A percentile compares a stretch with the other conserved stretches of the same genome.
Evolutionary conservation across 164 flowering plant species (phyloP).

Genomic region (Liquidambar formosana): DNA sequence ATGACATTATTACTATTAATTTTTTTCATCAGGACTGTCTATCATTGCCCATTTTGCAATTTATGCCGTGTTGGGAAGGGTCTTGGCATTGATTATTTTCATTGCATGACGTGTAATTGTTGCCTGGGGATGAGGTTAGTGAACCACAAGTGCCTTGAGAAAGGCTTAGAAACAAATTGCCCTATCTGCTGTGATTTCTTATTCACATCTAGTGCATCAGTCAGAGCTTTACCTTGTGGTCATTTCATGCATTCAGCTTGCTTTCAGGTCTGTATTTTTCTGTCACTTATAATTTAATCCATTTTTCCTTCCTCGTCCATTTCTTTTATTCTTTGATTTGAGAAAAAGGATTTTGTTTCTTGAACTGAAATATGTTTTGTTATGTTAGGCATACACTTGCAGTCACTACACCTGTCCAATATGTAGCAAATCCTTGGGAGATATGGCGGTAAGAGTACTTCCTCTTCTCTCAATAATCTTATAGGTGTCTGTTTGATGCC

Average conservation of each 20-base stretch:
- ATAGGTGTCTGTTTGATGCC: background rate
- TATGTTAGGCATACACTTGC: constrained; percentile 82
- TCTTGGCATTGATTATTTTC: constrained; percentile 86
- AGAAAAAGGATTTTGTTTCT: background rate
- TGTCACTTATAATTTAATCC: background rate
- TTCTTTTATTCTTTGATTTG: background rate
- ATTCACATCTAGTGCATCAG: constrained; percentile 88
- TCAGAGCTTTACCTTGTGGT: constrained; percentile 96
- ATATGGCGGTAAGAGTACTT: constrained; percentile 79
- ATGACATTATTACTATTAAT: background rate
- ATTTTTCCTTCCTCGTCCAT: constrained; percentile 3
- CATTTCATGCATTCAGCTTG: constrained; percentile 99
- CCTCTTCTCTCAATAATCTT: constrained; percentile 1
- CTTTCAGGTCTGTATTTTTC: constrained; percentile 64
- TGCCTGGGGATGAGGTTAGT: constrained; percentile 74
- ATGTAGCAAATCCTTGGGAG: constrained; percentile 95
- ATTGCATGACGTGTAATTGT: constrained; percentile 98
- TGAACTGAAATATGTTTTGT: constrained; percentile 7
- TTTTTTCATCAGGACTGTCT: constrained; percentile 60
- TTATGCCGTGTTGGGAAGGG: constrained; percentile 94
- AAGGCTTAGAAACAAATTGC: constrained; percentile 90
- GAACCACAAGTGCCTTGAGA: constrained; percentile 90
- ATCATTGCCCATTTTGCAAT: constrained; percentile 98
- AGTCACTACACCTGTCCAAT: constrained; percentile 95
- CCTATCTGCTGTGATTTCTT: constrained; percentile 95